Evolutionary conservation across 768 basidiomycete genomes (phyloP).

Genomic region (Amanita pseudoporphyria): DNA sequence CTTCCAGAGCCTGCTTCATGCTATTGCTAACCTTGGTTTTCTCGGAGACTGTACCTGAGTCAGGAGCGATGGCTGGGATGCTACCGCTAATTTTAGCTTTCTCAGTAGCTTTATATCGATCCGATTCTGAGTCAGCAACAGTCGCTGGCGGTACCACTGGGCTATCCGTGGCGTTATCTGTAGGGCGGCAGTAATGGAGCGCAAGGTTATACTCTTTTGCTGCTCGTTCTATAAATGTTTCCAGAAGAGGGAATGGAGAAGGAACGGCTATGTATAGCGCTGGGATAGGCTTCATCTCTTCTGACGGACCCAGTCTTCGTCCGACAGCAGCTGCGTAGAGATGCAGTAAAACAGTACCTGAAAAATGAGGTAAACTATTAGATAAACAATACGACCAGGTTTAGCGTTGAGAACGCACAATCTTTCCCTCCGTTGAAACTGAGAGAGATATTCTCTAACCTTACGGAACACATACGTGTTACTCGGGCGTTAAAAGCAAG

Average conservation of each 20-base stretch:
- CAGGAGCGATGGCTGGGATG: no score
- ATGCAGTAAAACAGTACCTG: conserved; percentile 93
- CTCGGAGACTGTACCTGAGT: no score
- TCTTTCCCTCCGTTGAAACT: conserved; percentile 99
- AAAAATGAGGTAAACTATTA: background rate
- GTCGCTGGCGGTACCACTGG: conserved; percentile 27
- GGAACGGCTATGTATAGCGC: conserved; percentile 86
- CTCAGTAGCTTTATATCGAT: conserved; percentile 30
- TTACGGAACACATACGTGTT: conserved; percentile 20
- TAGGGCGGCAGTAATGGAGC: conserved; percentile 48
- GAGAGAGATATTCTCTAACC: conserved; percentile 64
- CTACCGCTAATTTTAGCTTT: conserved; percentile 51
- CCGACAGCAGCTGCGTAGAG: conserved; percentile 72
- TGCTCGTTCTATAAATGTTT: conserved; percentile 68
- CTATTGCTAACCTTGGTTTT: conserved; percentile 53
- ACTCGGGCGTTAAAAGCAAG: conserved; percentile 7
- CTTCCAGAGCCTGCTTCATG: conserved; percentile 71
- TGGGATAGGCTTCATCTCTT: conserved; percentile 38
- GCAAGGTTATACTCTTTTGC: conserved; percentile 62
- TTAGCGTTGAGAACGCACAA: conserved; percentile 40
- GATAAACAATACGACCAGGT: background rate
- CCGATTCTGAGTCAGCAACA: conserved; percentile 13
- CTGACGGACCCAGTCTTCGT: conserved; percentile 24
- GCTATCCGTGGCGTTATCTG: conserved; percentile 34
- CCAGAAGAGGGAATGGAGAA: conserved; percentile 78